Evolutionary conservation across 2,329 filamentous ascomycete genomes (phyloP).

Genomic region (Apiospora arundinis): DNA sequence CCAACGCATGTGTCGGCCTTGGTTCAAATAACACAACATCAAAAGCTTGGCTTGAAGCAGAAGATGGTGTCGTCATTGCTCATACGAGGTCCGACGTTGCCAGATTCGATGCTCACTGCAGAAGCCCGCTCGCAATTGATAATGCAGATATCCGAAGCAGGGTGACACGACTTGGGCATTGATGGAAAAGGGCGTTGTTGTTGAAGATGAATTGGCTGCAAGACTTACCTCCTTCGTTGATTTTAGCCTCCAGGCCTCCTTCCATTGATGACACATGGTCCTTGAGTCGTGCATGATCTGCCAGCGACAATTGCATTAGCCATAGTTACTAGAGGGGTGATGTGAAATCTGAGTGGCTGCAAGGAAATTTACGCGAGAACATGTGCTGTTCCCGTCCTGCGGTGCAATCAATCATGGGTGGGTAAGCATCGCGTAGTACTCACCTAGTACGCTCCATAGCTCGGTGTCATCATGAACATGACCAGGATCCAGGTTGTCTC

Average conservation of each 20-base stretch:
- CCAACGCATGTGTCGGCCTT: background rate
- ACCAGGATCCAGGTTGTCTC: conserved; percentile 94
- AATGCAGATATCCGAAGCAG: conserved; percentile 34
- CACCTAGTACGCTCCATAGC: conserved; percentile 92
- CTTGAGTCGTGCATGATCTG: conserved; percentile 91
- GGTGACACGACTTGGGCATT: background rate
- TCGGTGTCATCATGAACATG: conserved; percentile 97
- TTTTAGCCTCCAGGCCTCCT: conserved; percentile 85
- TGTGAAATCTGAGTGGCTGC: conserved; percentile 23
- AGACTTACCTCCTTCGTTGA: conserved; percentile 89
- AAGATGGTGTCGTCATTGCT: background rate
- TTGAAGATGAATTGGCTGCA: conserved; percentile 30
- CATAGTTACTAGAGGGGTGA: conserved; percentile 32
- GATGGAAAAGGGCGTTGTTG: conserved; percentile 31
- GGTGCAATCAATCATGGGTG: conserved; percentile 26
- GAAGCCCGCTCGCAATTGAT: conserved; percentile 11
- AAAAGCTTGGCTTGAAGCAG: background rate
- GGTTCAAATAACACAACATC: background rate
- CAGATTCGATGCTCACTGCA: conserved; percentile 10
- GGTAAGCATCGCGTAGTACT: conserved; percentile 47
- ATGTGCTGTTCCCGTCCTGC: conserved; percentile 34
- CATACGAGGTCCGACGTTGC: conserved; percentile 10
- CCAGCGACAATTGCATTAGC: conserved; percentile 46
- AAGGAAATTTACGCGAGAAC: conserved; percentile 27
- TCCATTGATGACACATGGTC: conserved; percentile 88